Percentiles rank a stretch among this genome's conserved stretches.
Conservation (phyloP, 352 stramenopile genomes). For the Blastocystis hominis region DNA sequence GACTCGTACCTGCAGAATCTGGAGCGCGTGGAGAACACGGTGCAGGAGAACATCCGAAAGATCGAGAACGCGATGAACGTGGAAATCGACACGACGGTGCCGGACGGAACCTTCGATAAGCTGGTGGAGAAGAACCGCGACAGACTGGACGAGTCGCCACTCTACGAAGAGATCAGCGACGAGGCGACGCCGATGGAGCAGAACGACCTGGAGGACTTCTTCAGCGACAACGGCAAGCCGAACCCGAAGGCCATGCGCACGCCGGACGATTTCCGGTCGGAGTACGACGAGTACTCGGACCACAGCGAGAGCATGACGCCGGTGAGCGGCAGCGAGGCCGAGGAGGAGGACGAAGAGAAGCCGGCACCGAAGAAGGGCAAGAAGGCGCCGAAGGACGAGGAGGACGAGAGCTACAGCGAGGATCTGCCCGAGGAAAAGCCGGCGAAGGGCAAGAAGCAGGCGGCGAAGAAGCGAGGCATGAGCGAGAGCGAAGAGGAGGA, state of each 20-base stretch:
- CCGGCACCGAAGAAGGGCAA: not conserved
- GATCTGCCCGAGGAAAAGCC: not conserved
- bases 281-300: not conserved
- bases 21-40: slow-evolving; percentile 4
- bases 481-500: not conserved
- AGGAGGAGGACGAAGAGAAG: slow-evolving; percentile 1
- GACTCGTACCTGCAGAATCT: slow-evolving; percentile 48
- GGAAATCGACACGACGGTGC: slow-evolving; percentile 36
- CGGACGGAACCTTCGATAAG: not conserved
- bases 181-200: not conserved
- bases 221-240: not conserved
- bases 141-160: not conserved
- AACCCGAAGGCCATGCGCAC: not conserved
- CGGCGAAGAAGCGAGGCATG: not conserved
- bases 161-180: not conserved
- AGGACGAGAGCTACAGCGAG: not conserved
- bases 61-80: slow-evolving; percentile 47
- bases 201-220: not conserved
- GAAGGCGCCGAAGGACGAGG: not conserved
- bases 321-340: slow-evolving; percentile 18
- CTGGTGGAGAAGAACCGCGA: not conserved
- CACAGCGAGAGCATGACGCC: no score
- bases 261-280: not conserved
- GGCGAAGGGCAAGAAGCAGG: not conserved
- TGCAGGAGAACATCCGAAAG: slow-evolving; percentile 48